Evolutionary conservation across 768 basidiomycete species (phyloP).

Genomic region (Serpula lacrymans): DNA sequence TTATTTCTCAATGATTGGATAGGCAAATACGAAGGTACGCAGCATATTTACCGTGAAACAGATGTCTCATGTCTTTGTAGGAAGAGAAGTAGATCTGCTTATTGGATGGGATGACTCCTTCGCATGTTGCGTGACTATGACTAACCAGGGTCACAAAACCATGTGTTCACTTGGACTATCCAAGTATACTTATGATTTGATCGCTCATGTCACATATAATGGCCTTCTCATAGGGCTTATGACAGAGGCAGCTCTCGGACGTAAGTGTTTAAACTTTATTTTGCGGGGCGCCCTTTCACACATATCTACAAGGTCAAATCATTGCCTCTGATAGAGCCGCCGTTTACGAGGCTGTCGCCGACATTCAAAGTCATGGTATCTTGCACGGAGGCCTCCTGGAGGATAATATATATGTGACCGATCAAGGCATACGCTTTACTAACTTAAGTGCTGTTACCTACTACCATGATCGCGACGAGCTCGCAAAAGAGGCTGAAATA

Average conservation of each 20-base stretch:
- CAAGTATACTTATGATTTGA: conserved; percentile 25
- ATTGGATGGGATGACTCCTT: conserved; percentile 25
- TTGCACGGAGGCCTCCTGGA: conserved; percentile 11
- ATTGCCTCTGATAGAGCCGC: conserved; percentile 21
- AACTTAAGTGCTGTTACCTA: conserved; percentile 13
- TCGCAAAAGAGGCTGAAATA: conserved; percentile 15
- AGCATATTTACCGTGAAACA: neutral
- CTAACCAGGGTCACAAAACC: conserved; percentile 27
- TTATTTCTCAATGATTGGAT: conserved; percentile 16
- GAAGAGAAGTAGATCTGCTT: conserved; percentile 22
- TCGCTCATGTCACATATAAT: conserved; percentile 27
- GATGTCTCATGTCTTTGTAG: conserved; percentile 10
- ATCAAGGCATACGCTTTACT: conserved; percentile 24
- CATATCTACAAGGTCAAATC: conserved; percentile 18
- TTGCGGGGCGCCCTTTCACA: conserved; percentile 6
- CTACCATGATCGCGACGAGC: conserved; percentile 21
- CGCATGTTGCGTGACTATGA: conserved; percentile 18
- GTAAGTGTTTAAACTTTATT: conserved; percentile 12
- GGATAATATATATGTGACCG: conserved; percentile 27
- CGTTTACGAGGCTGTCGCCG: conserved; percentile 26
- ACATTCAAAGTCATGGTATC: conserved; percentile 28
- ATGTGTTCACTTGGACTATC: conserved; percentile 24
- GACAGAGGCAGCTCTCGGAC: conserved; percentile 25
- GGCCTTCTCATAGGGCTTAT: conserved; percentile 28
- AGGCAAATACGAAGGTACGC: conserved; percentile 24